Conservation (phyloP, 768 basidiomycete species). For the Dacryopinax spathularia region DNA sequence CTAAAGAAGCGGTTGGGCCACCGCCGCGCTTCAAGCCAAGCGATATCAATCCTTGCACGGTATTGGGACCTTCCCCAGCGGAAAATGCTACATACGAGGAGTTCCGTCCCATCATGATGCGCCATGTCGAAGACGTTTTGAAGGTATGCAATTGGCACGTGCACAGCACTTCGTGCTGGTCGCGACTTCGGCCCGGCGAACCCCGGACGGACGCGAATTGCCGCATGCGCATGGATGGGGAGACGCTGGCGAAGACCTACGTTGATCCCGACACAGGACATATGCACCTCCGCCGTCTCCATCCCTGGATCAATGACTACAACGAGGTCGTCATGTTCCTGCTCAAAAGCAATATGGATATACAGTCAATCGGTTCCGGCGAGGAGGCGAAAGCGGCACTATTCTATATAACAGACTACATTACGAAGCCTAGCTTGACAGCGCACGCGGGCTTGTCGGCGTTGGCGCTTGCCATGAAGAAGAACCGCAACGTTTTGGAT, state of each 20-base stretch:
- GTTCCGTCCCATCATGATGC: no score
- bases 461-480: no score
- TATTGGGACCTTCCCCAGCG: no score
- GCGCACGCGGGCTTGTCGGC: no score
- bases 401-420: constrained; percentile 38
- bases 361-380: constrained; percentile 34
- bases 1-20: no score
- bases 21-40: no score
- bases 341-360: constrained; percentile 34
- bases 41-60: no score
- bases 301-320: constrained; percentile 34
- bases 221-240: neutral
- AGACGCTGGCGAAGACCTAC: neutral
- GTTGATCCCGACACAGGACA: constrained; percentile 17
- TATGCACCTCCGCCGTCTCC: constrained; percentile 21
- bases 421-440: no score
- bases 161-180: neutral
- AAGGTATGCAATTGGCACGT: neutral
- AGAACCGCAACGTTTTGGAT: no score
- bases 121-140: no score
- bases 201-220: neutral
- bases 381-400: constrained; percentile 29
- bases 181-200: neutral
- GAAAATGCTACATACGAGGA: no score
- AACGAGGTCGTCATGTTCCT: constrained; percentile 27